Evolutionary conservation across 306 rosid genomes (phyloP).

Genomic region (Mimosa bimucronata): DNA sequence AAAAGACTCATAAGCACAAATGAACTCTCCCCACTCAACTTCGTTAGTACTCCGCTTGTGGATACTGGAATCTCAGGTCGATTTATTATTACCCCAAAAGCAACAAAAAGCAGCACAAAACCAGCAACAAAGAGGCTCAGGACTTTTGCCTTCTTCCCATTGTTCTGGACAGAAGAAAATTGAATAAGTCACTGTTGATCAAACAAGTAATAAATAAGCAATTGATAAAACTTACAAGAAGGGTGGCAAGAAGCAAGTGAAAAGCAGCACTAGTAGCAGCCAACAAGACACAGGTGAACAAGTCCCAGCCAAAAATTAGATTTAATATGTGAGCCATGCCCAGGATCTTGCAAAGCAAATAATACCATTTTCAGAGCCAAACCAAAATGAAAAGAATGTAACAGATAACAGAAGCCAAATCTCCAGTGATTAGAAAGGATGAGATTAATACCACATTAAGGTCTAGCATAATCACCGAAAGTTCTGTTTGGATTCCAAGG

Average conservation of each 20-base stretch:
- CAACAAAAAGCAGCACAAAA: conserved; percentile 60
- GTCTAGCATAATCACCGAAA: conserved; percentile 83
- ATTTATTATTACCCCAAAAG: conserved; percentile 69
- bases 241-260: conserved; percentile 65
- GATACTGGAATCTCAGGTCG: conserved; percentile 74
- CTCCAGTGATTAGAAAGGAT: conserved; percentile 18
- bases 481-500: conserved; percentile 86
- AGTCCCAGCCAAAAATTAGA: conserved; percentile 93
- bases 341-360: conserved; percentile 65
- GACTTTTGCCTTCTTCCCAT: conserved; percentile 63
- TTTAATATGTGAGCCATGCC: conserved; percentile 69
- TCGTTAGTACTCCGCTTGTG: conserved; percentile 63
- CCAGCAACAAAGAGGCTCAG: conserved; percentile 65
- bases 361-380: conserved; percentile 34
- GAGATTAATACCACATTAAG: conserved; percentile 77
- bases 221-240: conserved; percentile 64
- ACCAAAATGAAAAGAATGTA: background rate
- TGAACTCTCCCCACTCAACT: conserved; percentile 83
- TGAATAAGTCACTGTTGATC: conserved; percentile 20
- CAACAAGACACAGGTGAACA: conserved; percentile 87
- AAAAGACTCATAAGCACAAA: conserved; percentile 92
- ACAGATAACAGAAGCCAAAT: conserved; percentile 8
- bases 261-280: conserved; percentile 69
- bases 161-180: conserved; percentile 59
- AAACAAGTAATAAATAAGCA: conserved; percentile 15